These are phyloP conservation scores for Cytauxzoon felis DNA, from an alignment of 169 alveolate species.

Conservation along the genomic window DNA sequence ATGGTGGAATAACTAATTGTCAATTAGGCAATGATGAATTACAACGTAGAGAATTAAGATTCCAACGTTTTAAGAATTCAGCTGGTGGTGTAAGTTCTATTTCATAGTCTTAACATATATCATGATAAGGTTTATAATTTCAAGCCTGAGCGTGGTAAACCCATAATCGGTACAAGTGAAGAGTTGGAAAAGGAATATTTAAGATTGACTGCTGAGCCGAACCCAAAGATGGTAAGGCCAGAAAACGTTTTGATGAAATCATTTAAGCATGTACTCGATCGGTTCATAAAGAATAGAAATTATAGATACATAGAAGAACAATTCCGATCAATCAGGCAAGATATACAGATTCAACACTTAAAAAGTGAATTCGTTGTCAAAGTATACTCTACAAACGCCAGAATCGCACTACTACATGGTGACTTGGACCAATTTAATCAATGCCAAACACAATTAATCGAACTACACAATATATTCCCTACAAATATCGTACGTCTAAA, in stretches of 20 bases:
- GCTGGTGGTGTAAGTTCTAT: not conserved
- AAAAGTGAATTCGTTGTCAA: constrained; percentile 81
- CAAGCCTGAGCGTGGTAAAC: constrained; percentile 17
- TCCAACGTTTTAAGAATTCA: constrained; percentile 12
- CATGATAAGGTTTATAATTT: constrained; percentile 29
- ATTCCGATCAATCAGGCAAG: constrained; percentile 89
- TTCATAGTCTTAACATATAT: not conserved
- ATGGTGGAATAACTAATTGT: no score
- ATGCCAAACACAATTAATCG: constrained; percentile 88
- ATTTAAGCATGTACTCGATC: constrained; percentile 64
- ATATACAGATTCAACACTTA: constrained; percentile 88
- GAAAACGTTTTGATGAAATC: constrained; percentile 48
- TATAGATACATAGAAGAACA: constrained; percentile 85
- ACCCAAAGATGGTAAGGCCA: constrained; percentile 49
- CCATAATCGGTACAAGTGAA: constrained; percentile 33
- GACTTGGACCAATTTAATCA: constrained; percentile 91
- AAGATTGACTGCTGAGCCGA: constrained; percentile 57
- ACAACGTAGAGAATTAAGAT: constrained; percentile 23
- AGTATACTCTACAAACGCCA: constrained; percentile 89
- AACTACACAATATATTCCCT: constrained; percentile 59
- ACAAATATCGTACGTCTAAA: constrained; percentile 61
- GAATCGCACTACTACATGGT: constrained; percentile 86
- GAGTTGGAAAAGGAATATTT: constrained; percentile 52
- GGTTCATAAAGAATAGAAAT: constrained; percentile 63
- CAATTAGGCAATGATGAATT: constrained; percentile 8